Conservation (phyloP, 2,329 filamentous ascomycete genomes). For the Pseudocercospora crystallina region DNA sequence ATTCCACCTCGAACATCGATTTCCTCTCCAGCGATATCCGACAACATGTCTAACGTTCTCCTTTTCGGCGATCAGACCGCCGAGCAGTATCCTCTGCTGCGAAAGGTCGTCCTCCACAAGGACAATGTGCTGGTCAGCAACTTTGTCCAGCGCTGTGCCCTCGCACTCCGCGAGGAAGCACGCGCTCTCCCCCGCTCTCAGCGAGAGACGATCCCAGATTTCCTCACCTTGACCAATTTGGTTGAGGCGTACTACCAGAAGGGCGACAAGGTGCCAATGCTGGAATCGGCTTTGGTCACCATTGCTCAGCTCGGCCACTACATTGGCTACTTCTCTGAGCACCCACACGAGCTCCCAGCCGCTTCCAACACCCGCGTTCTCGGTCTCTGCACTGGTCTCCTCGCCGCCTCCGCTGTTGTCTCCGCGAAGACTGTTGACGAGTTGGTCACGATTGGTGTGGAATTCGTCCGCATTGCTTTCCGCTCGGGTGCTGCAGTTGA, state of each 20-base stretch:
- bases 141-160: slow-evolving; percentile 60
- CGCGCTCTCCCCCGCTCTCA: slow-evolving; percentile 58
- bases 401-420: slow-evolving; percentile 68
- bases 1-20: slow-evolving; percentile 10
- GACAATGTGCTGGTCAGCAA: slow-evolving; percentile 60
- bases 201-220: slow-evolving; percentile 60
- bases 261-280: slow-evolving; percentile 57
- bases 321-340: slow-evolving; percentile 61
- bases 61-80: slow-evolving; percentile 72
- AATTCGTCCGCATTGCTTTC: slow-evolving; percentile 67
- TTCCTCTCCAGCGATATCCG: not conserved
- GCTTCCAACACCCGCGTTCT: slow-evolving; percentile 55
- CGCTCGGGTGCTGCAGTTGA: slow-evolving; percentile 55
- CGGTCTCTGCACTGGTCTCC: slow-evolving; percentile 67
- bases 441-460: slow-evolving; percentile 62
- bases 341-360: slow-evolving; percentile 53
- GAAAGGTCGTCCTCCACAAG: slow-evolving; percentile 48
- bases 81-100: slow-evolving; percentile 63
- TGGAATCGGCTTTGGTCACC: slow-evolving; percentile 66
- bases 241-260: slow-evolving; percentile 64
- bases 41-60: slow-evolving; percentile 50
- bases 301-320: slow-evolving; percentile 67
- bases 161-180: slow-evolving; percentile 61
- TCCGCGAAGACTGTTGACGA: slow-evolving; percentile 62
- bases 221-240: slow-evolving; percentile 63